Percentiles rank a stretch among this genome's conserved stretches.
These are phyloP conservation scores for Lipomyces anomalus DNA, from an alignment of 805 yeast genomes.

Conservation along the genomic window DNA sequence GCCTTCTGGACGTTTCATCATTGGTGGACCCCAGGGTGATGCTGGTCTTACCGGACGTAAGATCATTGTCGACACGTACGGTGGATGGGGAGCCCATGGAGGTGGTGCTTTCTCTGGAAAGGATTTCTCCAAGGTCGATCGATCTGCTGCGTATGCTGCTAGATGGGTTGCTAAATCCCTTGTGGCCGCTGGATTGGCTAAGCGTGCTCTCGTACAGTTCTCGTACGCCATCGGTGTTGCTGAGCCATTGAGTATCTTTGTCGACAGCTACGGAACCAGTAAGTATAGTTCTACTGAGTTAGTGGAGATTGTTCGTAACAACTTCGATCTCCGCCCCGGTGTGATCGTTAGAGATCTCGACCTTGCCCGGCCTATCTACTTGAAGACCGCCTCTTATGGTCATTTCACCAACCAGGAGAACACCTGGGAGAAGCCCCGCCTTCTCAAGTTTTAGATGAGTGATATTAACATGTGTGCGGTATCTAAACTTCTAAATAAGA, in stretches of 20 bases:
- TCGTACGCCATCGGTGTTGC: conserved; percentile 99
- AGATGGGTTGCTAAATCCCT: conserved; percentile 99
- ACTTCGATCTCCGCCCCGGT: conserved; percentile 99
- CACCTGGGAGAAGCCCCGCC: conserved; percentile 95
- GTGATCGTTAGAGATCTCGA: conserved; percentile 93
- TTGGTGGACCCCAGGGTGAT: conserved; percentile 99
- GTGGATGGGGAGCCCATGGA: conserved; percentile 99
- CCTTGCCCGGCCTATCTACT: conserved; percentile 98
- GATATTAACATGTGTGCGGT: too few species aligned
- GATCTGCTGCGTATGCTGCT: conserved; percentile 99
- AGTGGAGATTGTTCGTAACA: conserved; percentile 83
- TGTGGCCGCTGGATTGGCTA: conserved; percentile 89
- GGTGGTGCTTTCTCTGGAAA: conserved; percentile 99
- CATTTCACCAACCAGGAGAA: conserved; percentile 99
- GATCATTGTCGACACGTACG: conserved; percentile 98
- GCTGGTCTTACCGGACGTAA: conserved; percentile 99
- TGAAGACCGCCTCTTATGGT: conserved; percentile 98
- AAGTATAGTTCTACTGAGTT: conserved; percentile 82
- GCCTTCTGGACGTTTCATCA: conserved; percentile 99
- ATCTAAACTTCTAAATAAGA: neutral
- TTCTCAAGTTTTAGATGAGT: conserved; percentile 39
- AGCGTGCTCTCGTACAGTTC: conserved; percentile 96
- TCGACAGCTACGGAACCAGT: conserved; percentile 97
- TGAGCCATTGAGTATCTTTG: conserved; percentile 96
- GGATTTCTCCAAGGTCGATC: conserved; percentile 99